Base-by-base conservation (phyloP, 2,329 filamentous ascomycete species). In the Paecilomyces formosus region DNA sequence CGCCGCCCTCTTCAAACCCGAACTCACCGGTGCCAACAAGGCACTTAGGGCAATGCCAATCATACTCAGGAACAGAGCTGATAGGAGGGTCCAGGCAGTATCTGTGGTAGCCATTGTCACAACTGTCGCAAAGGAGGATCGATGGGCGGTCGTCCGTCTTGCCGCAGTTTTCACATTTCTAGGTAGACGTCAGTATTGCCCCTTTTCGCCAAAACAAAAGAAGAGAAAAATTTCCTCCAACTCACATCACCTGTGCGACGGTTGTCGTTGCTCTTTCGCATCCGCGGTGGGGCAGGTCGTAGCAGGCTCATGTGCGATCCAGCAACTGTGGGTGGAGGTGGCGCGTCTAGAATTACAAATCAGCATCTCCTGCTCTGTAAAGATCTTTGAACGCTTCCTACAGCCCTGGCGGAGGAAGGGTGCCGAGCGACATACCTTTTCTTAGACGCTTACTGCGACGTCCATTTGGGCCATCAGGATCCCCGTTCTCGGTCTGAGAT, bases 261-360 rank as follows among this genome's bases (percentile, higher is more conserved):
- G 55, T 80, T 77, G 35, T 80, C 79, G 61, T 82, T 82, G 66
- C 85, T 83, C 53, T 82, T 80, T 54, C 81, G 79, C 50, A 78
- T 70, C 56, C 78, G 90, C 8, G 78, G 74, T 15, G 87, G 87
- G 26, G 89, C 87, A 58, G 93, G 90, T 56, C 93, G 89, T 70
- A 96, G 92, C 68, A 93, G 85, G 61, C 90, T 94, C 92, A 97
- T 97, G 76, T 97, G 92, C 56, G 93, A 97, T 57, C 94, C 94
- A 63, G 92, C 92, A 65, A 99, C 91, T 33, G 90, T 96, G 51
- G 93, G 91, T 35, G 81, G 79, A 52, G 93, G 91, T 35, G 81
- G 79, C 51, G 75, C 76, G 71, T 85, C 74, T 77, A 64, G 57
- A 52, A 59, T 57, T 24, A 55, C 18, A 18, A 35, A 33, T 62